Base-by-base conservation (phyloP, 352 stramenopile genomes). In the Globisporangium spinosum region DNA sequence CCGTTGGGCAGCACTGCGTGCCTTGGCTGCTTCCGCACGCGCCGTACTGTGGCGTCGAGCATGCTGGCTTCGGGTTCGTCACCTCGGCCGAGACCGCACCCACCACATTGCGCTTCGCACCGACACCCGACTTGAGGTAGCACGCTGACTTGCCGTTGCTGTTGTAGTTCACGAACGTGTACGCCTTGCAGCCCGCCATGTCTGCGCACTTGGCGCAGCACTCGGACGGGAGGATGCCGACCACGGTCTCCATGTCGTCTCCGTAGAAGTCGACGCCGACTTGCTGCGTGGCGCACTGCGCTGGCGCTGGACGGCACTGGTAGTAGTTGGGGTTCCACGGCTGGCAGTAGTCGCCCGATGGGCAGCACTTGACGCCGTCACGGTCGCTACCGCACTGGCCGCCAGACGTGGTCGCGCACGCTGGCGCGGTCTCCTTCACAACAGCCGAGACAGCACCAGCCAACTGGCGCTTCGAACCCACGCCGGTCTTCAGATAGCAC, bases 121-220 rank as follows among this genome's bases (percentile, higher is more conserved):
- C n/a, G 10, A 55, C 6, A 72, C 64, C 55, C 17, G n/a, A 51
- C 55, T 69, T 69, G 27, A 69, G 64, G 38, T 69, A 69, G 55
- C 64, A 69, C 57, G 55, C 64, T 17, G 64, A 27, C 32, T 57
- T 62, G 35, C 64, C 69, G 51, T 73, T 56, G 13, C 20, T 8
- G 61, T 71, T 71, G 35, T 61, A 56, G 53, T 74, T 71, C 29
- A 90, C 55, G 51, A 84, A 88, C 32, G 80, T 84, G 75, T 87
- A 89, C 10, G 79, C 82, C 69, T 77, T 74, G 64, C 82, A 89
- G 2, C 76, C 77, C 3, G 45, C 69, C 2, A 71, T 84, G 20
- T 65, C 55, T 38, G 77, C 65, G 58, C 82, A 90, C 43, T 74
- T 70, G 23, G 65, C 66, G 62, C 79, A 87, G 71, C 81, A 89